Evolutionary conservation across 768 basidiomycete genomes (phyloP).

Genomic region (Pisolithus marmoratus): DNA sequence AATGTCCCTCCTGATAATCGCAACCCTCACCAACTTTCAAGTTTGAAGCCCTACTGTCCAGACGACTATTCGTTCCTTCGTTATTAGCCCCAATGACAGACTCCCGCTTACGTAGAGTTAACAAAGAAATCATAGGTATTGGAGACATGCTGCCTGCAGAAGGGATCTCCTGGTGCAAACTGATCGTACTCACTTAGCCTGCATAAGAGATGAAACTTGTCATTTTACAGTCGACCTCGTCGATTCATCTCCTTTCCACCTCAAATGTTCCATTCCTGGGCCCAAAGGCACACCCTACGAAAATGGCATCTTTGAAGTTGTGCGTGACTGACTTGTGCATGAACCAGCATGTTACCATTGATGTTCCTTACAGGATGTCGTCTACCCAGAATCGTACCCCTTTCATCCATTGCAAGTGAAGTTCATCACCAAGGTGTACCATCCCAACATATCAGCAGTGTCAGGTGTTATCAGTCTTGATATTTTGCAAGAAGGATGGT

Average conservation of each 20-base stretch:
- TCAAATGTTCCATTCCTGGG: constrained; percentile 86
- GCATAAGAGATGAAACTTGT: constrained; percentile 91
- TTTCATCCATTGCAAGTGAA: constrained; percentile 98
- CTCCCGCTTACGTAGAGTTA: constrained; percentile 63
- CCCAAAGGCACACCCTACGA: constrained; percentile 92
- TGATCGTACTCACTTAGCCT: constrained; percentile 46
- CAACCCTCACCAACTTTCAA: too few species aligned
- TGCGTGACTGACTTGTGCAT: constrained; percentile 36
- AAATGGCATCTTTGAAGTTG: constrained; percentile 87
- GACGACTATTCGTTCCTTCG: too few species aligned
- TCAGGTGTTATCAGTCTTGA: constrained; percentile 94
- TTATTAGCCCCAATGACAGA: too few species aligned
- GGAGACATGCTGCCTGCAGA: constrained; percentile 8
- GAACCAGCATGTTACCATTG: background rate
- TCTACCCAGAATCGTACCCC: constrained; percentile 86
- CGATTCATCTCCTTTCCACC: constrained; percentile 86
- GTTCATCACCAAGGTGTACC: constrained; percentile 94
- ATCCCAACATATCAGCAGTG: constrained; percentile 92
- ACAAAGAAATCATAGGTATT: constrained; percentile 86
- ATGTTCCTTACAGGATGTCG: constrained; percentile 63
- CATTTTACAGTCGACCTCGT: constrained; percentile 82
- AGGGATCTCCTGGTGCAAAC: constrained; percentile 4
- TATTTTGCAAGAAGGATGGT: constrained; percentile 83
- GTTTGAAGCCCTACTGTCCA: too few species aligned
- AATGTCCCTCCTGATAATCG: too few species aligned